Evolutionary conservation across 805 yeast species (phyloP).

Genomic region (Schwanniomyces yamadae): DNA sequence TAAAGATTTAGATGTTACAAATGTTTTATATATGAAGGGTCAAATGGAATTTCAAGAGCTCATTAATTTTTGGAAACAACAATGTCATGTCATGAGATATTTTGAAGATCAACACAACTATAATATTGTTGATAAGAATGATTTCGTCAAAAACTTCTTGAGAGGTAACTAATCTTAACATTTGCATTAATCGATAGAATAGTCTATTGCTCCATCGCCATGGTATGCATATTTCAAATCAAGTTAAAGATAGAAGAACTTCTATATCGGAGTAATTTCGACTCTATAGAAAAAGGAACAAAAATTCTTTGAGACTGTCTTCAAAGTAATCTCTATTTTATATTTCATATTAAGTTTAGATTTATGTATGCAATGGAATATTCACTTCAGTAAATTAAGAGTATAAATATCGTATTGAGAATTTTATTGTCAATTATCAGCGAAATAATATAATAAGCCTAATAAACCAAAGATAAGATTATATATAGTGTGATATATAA

Average conservation of each 20-base stretch:
- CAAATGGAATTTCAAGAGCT: constrained; percentile 90
- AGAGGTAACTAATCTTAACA: constrained; percentile 47
- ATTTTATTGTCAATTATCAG: no score
- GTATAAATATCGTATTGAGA: no score
- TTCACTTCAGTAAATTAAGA: no score
- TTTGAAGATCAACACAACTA: constrained; percentile 66
- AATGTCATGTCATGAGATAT: constrained; percentile 78
- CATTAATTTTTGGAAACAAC: constrained; percentile 88
- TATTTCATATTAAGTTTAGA: no score
- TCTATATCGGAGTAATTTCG: no score
- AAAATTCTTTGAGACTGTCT: no score
- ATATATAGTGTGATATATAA: constrained; percentile 3
- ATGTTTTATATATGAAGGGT: constrained; percentile 74
- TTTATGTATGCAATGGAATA: no score
- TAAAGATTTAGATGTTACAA: constrained; percentile 60
- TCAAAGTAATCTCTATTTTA: no score
- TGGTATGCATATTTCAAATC: no score
- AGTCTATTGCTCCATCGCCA: not conserved
- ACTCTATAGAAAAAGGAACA: no score
- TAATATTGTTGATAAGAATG: constrained; percentile 53
- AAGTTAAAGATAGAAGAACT: no score
- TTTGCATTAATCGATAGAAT: constrained; percentile 1
- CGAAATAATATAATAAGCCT: not conserved
- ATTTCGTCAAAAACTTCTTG: constrained; percentile 71
- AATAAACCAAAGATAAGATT: constrained; percentile 1